Percentiles rank a stretch among this genome's conserved stretches.
These are phyloP conservation scores for Aspergillus panamensis DNA, from an alignment of 495 filamentous ascomycete genomes.

Conservation along the genomic window DNA sequence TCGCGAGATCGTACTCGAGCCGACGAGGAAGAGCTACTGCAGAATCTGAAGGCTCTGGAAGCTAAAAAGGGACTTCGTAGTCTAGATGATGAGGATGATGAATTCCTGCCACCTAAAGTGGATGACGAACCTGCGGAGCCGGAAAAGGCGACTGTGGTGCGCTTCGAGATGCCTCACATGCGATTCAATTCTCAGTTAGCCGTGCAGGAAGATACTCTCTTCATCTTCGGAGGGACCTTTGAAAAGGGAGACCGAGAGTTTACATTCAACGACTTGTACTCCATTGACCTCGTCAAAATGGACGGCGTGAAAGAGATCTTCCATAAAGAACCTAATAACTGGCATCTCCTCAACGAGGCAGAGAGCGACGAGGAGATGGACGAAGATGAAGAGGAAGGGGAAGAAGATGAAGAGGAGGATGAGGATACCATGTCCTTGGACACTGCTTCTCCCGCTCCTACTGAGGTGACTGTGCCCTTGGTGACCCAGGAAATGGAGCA, in stretches of 20 bases:
- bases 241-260: conserved; percentile 93
- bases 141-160: conserved; percentile 44
- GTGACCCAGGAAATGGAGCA: conserved; percentile 60
- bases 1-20: conserved; percentile 68
- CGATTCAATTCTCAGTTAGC: conserved; percentile 87
- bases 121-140: conserved; percentile 55
- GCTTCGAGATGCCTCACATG: conserved; percentile 77
- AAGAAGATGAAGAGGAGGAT: conserved; percentile 48
- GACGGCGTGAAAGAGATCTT: conserved; percentile 91
- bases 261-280: conserved; percentile 90
- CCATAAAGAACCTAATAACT: conserved; percentile 77
- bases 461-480: conserved; percentile 37
- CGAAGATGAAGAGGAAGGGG: conserved; percentile 64
- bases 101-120: conserved; percentile 44
- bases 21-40: conserved; percentile 84
- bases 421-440: conserved; percentile 43
- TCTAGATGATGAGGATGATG: conserved; percentile 51
- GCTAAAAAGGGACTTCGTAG: conserved; percentile 55
- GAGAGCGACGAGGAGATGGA: conserved; percentile 67
- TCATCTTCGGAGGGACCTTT: conserved; percentile 90
- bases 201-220: conserved; percentile 87
- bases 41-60: conserved; percentile 77
- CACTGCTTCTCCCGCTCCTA: conserved; percentile 33
- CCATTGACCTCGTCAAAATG: conserved; percentile 84
- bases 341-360: conserved; percentile 71